These are phyloP conservation scores for Pseudohalonectria lignicola DNA, from an alignment of 2,329 filamentous ascomycete genomes.

Conservation along the genomic window DNA sequence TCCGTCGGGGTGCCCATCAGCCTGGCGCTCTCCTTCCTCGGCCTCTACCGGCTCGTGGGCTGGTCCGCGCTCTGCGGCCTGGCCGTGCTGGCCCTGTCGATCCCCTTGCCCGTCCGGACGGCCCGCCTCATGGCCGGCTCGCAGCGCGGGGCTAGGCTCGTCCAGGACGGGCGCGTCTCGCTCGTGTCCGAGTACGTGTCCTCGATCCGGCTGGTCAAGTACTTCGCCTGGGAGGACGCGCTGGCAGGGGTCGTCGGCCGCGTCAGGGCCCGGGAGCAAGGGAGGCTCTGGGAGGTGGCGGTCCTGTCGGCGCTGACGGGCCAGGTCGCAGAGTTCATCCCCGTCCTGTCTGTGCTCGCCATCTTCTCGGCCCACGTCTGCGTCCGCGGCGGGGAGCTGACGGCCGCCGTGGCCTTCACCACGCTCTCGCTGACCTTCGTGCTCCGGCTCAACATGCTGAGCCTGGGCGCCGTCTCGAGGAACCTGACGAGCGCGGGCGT, in stretches of 20 bases:
- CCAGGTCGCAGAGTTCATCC: conserved; percentile 39
- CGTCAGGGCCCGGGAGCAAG: conserved; percentile 39
- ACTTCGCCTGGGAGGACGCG: conserved; percentile 48
- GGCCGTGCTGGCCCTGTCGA: conserved; percentile 30
- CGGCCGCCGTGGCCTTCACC: conserved; percentile 47
- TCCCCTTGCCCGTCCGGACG: conserved; percentile 38
- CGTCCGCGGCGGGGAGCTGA: conserved; percentile 33
- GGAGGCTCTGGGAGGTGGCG: conserved; percentile 40
- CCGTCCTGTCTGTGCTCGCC: conserved; percentile 37
- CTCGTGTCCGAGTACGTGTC: conserved; percentile 46
- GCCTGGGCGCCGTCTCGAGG: conserved; percentile 33
- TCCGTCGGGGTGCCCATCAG: conserved; percentile 35
- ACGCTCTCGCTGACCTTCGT: conserved; percentile 41
- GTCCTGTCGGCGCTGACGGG: conserved; percentile 33
- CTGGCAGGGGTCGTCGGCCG: conserved; percentile 38
- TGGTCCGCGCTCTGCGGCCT: conserved; percentile 45
- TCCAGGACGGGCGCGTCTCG: conserved; percentile 45
- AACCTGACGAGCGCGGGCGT: conserved; percentile 29
- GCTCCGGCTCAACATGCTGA: conserved; percentile 39
- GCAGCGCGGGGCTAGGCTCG: conserved; percentile 39
- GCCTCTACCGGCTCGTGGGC: conserved; percentile 36
- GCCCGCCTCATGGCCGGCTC: conserved; percentile 36
- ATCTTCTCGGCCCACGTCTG: conserved; percentile 43
- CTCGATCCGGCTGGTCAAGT: conserved; percentile 48
- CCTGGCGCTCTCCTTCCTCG: conserved; percentile 35